Conservation (phyloP, 345 rosid species). For the Isatis tinctoria region DNA sequence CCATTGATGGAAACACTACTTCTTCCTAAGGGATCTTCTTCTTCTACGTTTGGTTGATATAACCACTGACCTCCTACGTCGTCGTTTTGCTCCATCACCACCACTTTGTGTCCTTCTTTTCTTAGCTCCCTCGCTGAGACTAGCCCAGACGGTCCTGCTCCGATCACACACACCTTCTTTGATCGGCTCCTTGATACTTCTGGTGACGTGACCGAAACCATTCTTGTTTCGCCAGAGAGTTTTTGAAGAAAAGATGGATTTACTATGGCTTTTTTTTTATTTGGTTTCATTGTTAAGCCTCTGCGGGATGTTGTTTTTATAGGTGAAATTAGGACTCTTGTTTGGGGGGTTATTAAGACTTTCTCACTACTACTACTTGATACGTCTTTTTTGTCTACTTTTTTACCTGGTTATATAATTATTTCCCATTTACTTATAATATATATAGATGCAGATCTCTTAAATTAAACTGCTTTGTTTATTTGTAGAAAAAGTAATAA, state of each 20-base stretch:
- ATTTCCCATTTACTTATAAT: neutral
- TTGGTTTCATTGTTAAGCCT: conserved; percentile 10
- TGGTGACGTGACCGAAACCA: conserved; percentile 23
- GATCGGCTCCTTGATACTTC: conserved; percentile 9
- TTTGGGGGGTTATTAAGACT: conserved; percentile 8
- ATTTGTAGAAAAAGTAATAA: neutral
- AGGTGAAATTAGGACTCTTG: neutral
- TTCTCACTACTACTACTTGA: conserved; percentile 32
- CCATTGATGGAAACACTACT: conserved; percentile 14
- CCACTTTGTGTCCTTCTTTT: conserved; percentile 74
- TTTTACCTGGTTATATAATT: neutral
- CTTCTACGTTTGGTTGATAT: conserved; percentile 54
- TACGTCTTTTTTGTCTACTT: conserved; percentile 1
- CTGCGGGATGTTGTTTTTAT: conserved; percentile 16
- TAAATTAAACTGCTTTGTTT: neutral
- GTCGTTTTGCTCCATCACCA: conserved; percentile 75
- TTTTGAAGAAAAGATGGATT: conserved; percentile 11
- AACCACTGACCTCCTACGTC: conserved; percentile 96
- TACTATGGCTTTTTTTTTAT: neutral
- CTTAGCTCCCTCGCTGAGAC: conserved; percentile 84
- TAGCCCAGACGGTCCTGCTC: conserved; percentile 91
- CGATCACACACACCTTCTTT: conserved; percentile 88
- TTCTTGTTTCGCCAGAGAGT: neutral
- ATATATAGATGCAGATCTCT: neutral
- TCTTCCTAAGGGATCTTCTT: conserved; percentile 54